These are phyloP conservation scores for Zalaria sp. DNA, from an alignment of 2,329 filamentous ascomycete species.

Conservation along the genomic window DNA sequence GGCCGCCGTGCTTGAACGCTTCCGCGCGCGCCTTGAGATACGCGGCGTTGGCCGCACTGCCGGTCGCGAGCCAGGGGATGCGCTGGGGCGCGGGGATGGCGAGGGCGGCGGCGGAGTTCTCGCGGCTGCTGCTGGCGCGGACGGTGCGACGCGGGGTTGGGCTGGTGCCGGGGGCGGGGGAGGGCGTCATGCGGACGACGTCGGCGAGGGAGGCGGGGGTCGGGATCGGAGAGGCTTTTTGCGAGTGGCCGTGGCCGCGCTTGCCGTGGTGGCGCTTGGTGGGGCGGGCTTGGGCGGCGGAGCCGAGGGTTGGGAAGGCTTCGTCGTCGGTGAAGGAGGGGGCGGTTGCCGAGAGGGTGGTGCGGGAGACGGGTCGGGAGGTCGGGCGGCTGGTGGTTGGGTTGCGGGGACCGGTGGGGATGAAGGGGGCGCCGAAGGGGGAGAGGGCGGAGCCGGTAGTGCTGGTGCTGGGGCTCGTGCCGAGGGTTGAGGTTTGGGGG, in stretches of 20 bases:
- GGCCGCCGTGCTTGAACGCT: conserved; percentile 90
- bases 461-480: conserved; percentile 52
- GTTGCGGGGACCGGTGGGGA: conserved; percentile 34
- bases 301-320: conserved; percentile 81
- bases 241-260: conserved; percentile 61
- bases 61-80: conserved; percentile 93
- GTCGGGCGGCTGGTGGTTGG: conserved; percentile 69
- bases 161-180: conserved; percentile 38
- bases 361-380: conserved; percentile 62
- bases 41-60: conserved; percentile 76
- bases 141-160: conserved; percentile 45
- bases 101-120: conserved; percentile 69
- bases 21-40: conserved; percentile 92
- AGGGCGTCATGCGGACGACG: conserved; percentile 88
- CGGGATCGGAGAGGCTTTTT: conserved; percentile 37
- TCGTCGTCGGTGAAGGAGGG: conserved; percentile 82
- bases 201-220: conserved; percentile 79
- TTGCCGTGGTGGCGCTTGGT: conserved; percentile 91
- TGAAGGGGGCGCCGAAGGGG: conserved; percentile 23
- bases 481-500: conserved; percentile 27
- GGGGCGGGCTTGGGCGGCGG: conserved; percentile 55
- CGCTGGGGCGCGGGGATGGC: conserved; percentile 80
- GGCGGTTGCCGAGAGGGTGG: conserved; percentile 45
- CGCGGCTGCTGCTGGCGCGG: conserved; percentile 50
- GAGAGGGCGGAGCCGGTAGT: conserved; percentile 32